A percentile compares a stretch with the other conserved stretches of the same genome.
phyloP scores from a whole-genome alignment of 2,329 filamentous ascomycete species.

The Xylaria sp. region DNA sequence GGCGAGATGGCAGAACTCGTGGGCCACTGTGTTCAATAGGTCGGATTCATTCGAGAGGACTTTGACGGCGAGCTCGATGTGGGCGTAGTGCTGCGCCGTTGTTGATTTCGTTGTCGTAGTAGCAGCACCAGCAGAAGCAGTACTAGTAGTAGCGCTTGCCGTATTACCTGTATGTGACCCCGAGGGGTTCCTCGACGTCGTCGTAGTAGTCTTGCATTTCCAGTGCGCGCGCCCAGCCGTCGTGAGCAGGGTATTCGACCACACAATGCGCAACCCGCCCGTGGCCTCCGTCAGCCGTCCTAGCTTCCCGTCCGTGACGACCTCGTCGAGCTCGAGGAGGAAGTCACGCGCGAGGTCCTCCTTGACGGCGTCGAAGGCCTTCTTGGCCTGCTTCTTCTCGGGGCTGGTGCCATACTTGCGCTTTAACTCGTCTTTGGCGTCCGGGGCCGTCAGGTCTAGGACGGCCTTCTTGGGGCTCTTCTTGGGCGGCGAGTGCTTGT shows the following conservation, averaged over 20 bases:
- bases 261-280: slow-evolving; percentile 73
- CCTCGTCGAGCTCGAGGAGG: slow-evolving; percentile 69
- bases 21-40: slow-evolving; percentile 88
- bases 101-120: slow-evolving; percentile 28
- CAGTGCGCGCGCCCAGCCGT: slow-evolving; percentile 79
- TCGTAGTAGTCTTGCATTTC: slow-evolving; percentile 62
- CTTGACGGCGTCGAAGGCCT: slow-evolving; percentile 67
- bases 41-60: slow-evolving; percentile 80
- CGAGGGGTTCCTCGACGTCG: slow-evolving; percentile 33
- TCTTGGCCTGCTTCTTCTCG: slow-evolving; percentile 53
- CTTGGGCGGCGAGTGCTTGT: slow-evolving; percentile 42
- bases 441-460: slow-evolving; percentile 21
- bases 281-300: slow-evolving; percentile 62
- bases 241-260: slow-evolving; percentile 79
- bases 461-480: slow-evolving; percentile 28
- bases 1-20: slow-evolving; percentile 94
- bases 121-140: slow-evolving; percentile 28
- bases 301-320: slow-evolving; percentile 67
- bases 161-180: no score
- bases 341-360: slow-evolving; percentile 68
- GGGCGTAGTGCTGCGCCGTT: slow-evolving; percentile 62
- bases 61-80: slow-evolving; percentile 87
- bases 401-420: slow-evolving; percentile 44
- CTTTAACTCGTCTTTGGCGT: slow-evolving; percentile 36
- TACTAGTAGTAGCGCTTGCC: slow-evolving; percentile 29